Base-by-base conservation (phyloP, 768 basidiomycete species). In the Jaapia argillacea region DNA sequence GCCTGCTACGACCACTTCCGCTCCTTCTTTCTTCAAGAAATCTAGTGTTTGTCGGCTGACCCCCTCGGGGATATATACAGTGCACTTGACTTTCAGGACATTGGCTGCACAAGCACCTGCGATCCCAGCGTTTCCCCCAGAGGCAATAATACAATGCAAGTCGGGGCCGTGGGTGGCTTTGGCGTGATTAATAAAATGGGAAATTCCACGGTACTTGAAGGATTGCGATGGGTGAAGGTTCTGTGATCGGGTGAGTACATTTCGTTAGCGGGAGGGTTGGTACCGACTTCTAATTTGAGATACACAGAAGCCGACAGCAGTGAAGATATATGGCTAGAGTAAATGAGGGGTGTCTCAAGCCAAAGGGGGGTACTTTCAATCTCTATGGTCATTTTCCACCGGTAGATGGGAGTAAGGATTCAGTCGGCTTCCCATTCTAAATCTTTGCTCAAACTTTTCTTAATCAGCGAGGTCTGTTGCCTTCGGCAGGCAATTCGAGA, bases 51-150 rank as follows among this genome's bases (percentile, higher is more conserved):
- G 67, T 49, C 60, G 58, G 25, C 69, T 51, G 10, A 70, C 77
- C 4, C 71, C 72, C 25, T 67, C 58, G 0, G 85, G 83, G 20
- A 89, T 65, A 55, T 69, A 86, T 2, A 87, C 77, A 4, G 75
- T 82, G 56, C 84, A 86, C 53, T 57, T 65, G 35, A 85, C 62
- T 4, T 62, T 60, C 20, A 85, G 66, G 16, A 54, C 61, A 23
- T 70, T 64, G 6, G 84, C 75, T 18, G 77, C 79, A 48, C 74
- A 71, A 13, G 84, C 84, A 0, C 74, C 72, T 10, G 83, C 85
- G 12, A 85, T 63, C 1, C 78, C 85, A n/a, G 82, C 86, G 54
- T 88, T 87, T n/a, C 85, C 85, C 4, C 80, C 74, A 0, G 85
- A 88, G 0, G 85, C 83, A 41, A 79, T 75, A 35, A 86, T 64